phyloP scores from a whole-genome alignment of 441 rosid genomes.

The Euphorbia celastroides region DNA sequence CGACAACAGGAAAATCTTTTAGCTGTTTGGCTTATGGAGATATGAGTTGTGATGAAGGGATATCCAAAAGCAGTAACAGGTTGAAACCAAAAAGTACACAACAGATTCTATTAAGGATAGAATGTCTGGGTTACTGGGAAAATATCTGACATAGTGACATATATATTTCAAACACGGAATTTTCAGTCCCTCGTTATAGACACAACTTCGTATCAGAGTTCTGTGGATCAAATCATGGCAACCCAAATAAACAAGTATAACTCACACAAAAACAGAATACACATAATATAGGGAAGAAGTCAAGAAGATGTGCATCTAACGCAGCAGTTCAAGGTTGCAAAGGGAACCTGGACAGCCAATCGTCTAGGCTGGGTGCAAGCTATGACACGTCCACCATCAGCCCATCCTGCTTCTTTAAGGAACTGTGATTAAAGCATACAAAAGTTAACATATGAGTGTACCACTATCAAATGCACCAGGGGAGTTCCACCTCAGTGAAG shows the following conservation, averaged over 20 bases:
- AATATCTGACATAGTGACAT: not conserved
- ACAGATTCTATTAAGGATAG: not conserved
- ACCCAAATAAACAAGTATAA: not conserved
- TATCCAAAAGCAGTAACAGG: not conserved
- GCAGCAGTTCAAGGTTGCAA: conserved; percentile 10
- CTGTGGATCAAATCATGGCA: not conserved
- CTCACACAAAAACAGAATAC: not conserved
- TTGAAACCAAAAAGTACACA: not conserved
- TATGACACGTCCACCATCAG: conserved; percentile 84
- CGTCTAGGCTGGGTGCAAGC: conserved; percentile 99
- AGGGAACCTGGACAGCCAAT: conserved; percentile 83
- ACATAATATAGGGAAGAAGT: not conserved
- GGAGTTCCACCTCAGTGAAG: not conserved
- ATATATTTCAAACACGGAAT: not conserved
- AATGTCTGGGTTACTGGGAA: not conserved
- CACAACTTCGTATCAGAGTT: not conserved
- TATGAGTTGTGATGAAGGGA: not conserved
- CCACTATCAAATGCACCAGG: not conserved
- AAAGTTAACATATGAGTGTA: not conserved
- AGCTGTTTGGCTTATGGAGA: not conserved
- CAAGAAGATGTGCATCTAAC: not conserved
- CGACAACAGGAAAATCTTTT: not conserved
- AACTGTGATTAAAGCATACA: conserved; percentile 40
- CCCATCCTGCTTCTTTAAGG: conserved; percentile 99
- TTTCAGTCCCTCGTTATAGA: not conserved